Conservation (phyloP, 805 yeast species). For the Suhomyces faveliae region DNA sequence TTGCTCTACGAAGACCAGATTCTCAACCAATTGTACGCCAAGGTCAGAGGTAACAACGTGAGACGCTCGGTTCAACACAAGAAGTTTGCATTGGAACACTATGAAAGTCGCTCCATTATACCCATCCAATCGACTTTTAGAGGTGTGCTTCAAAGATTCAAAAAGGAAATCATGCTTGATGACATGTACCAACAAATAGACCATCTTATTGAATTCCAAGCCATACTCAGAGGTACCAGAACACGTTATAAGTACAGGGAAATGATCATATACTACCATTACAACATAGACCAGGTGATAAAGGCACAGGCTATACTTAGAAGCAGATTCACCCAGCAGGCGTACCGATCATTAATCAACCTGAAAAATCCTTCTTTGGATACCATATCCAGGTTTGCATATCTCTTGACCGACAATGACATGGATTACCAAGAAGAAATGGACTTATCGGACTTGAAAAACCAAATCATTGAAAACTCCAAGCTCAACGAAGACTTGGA, state of each 20-base stretch:
- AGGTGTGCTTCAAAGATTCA: conserved; percentile 62
- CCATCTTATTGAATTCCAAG: conserved; percentile 49
- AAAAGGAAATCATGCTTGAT: conserved; percentile 52
- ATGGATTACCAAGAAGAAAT: conserved; percentile 75
- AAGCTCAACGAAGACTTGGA: conserved; percentile 69
- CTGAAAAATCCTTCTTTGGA: conserved; percentile 75
- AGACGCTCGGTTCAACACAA: conserved; percentile 26
- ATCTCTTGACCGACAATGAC: conserved; percentile 68
- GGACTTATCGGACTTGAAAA: conserved; percentile 63
- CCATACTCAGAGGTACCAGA: conserved; percentile 48
- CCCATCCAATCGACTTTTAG: conserved; percentile 58
- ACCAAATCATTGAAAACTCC: conserved; percentile 68
- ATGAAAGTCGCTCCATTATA: conserved; percentile 27
- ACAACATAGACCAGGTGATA: conserved; percentile 58
- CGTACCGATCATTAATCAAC: conserved; percentile 69
- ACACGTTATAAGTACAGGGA: conserved; percentile 37
- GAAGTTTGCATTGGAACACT: conserved; percentile 15
- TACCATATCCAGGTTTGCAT: conserved; percentile 74
- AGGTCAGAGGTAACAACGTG: conserved; percentile 42
- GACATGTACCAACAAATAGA: conserved; percentile 47
- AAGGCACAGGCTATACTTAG: conserved; percentile 74
- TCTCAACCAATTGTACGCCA: conserved; percentile 41
- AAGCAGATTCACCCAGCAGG: conserved; percentile 63
- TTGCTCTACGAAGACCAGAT: conserved; percentile 38
- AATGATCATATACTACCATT: conserved; percentile 47